Evolutionary conservation across 2,329 filamentous ascomycete genomes (phyloP).

Genomic region (Fusarium nanum): DNA sequence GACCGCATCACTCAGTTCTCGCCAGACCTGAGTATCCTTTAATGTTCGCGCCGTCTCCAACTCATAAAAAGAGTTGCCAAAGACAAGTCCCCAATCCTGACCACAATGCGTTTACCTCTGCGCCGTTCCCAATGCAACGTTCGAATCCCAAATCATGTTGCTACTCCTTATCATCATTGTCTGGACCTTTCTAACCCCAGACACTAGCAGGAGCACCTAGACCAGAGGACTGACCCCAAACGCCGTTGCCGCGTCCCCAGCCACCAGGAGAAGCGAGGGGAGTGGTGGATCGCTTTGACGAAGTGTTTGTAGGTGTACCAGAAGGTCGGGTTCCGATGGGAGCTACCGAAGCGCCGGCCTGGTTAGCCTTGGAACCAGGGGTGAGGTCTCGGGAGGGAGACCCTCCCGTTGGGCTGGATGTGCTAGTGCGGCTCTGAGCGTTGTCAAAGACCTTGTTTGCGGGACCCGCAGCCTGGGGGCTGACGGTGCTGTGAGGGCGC

Average conservation of each 20-base stretch:
- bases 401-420: conserved; percentile 81
- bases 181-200: conserved; percentile 75
- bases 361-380: conserved; percentile 64
- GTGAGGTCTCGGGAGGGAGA: conserved; percentile 79
- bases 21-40: conserved; percentile 36
- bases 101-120: conserved; percentile 43
- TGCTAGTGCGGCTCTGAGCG: conserved; percentile 79
- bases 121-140: conserved; percentile 47
- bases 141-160: conserved; percentile 32
- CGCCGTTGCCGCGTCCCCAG: conserved; percentile 84
- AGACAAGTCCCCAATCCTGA: conserved; percentile 24
- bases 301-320: conserved; percentile 62
- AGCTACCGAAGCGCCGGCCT: conserved; percentile 75
- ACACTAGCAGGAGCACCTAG: conserved; percentile 92
- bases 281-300: conserved; percentile 84
- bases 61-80: conserved; percentile 18
- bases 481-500: conserved; percentile 86
- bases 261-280: conserved; percentile 88
- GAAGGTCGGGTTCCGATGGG: conserved; percentile 92
- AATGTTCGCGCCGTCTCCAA: conserved; percentile 21
- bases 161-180: conserved; percentile 4
- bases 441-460: conserved; percentile 72
- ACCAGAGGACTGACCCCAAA: conserved; percentile 86
- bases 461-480: conserved; percentile 74
- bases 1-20: conserved; percentile 37